Conservation (phyloP, 2,329 filamentous ascomycete species). For the Botrytis byssoidea region DNA sequence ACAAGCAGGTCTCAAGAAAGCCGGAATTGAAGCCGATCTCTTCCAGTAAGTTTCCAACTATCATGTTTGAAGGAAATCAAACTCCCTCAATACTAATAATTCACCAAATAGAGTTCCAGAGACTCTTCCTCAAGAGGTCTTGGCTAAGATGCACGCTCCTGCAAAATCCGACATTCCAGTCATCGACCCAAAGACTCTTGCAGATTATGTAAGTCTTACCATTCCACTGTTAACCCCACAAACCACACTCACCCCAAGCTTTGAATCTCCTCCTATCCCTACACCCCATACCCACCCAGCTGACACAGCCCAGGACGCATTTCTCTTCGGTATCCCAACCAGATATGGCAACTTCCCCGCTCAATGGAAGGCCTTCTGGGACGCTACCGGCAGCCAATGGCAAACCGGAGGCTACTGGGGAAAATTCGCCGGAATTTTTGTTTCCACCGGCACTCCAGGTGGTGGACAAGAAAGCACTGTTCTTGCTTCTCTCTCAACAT, state of each 20-base stretch:
- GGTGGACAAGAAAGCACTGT: conserved; percentile 93
- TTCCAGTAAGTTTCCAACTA: conserved; percentile 45
- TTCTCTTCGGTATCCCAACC: conserved; percentile 93
- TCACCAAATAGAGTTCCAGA: conserved; percentile 58
- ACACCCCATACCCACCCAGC: neutral
- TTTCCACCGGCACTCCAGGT: conserved; percentile 79
- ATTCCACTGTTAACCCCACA: neutral
- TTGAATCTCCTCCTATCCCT: neutral
- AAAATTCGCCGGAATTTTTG: conserved; percentile 89
- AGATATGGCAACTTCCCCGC: conserved; percentile 96
- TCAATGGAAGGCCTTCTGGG: conserved; percentile 90
- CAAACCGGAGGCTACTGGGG: conserved; percentile 71
- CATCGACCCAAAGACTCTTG: conserved; percentile 58
- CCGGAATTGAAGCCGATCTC: conserved; percentile 77
- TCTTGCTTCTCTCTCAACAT: conserved; percentile 76
- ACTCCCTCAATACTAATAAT: neutral
- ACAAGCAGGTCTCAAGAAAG: conserved; percentile 83
- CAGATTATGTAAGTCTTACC: conserved; percentile 51
- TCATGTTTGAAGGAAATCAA: conserved; percentile 1
- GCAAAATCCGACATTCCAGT: conserved; percentile 69
- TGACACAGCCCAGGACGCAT: conserved; percentile 57
- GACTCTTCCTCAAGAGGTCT: conserved; percentile 80
- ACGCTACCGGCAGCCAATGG: conserved; percentile 87
- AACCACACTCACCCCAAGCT: neutral
- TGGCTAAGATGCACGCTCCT: conserved; percentile 88